Evolutionary conservation across 2,329 filamentous ascomycete genomes (phyloP).

Genomic region (Sarocladium oryzae): DNA sequence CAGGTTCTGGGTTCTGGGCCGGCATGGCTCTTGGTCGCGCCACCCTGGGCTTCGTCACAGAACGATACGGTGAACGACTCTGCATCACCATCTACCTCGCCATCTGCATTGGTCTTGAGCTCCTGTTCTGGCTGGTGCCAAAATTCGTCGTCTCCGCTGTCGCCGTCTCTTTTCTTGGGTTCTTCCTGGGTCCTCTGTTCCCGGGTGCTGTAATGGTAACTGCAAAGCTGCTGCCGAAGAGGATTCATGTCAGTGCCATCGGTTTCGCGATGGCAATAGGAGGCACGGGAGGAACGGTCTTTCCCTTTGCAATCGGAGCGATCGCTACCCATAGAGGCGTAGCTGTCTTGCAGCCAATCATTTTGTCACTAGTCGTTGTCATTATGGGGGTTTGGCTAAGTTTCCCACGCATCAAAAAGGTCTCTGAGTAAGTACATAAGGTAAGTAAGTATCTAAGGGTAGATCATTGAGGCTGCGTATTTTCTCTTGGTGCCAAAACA

Average conservation of each 20-base stretch:
- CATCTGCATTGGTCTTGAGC: conserved; percentile 52
- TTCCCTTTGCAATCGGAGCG: conserved; percentile 57
- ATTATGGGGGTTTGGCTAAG: conserved; percentile 27
- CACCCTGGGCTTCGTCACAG: conserved; percentile 63
- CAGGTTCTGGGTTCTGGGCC: conserved; percentile 72
- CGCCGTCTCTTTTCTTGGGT: conserved; percentile 61
- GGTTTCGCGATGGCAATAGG: conserved; percentile 71
- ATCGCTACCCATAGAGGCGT: conserved; percentile 48
- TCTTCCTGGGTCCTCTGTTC: conserved; percentile 70
- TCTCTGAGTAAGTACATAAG: neutral
- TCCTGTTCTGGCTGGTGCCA: conserved; percentile 52
- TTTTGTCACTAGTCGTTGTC: conserved; percentile 35
- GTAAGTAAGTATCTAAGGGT: no score
- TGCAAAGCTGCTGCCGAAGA: conserved; percentile 62
- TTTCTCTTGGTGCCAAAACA: no score
- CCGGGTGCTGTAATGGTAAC: conserved; percentile 64
- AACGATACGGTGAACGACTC: conserved; percentile 57
- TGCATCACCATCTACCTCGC: conserved; percentile 55
- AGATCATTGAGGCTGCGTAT: no score
- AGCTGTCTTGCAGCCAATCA: conserved; percentile 42
- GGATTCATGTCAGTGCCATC: conserved; percentile 65
- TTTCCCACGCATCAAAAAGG: conserved; percentile 28
- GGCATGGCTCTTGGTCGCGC: conserved; percentile 66
- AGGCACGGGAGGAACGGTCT: conserved; percentile 57
- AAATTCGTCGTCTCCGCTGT: conserved; percentile 54